Percentiles rank a stretch among this genome's conserved stretches.
These are phyloP conservation scores for Starmerella scarabaei DNA, from an alignment of 805 yeast genomes.

Conservation along the genomic window DNA sequence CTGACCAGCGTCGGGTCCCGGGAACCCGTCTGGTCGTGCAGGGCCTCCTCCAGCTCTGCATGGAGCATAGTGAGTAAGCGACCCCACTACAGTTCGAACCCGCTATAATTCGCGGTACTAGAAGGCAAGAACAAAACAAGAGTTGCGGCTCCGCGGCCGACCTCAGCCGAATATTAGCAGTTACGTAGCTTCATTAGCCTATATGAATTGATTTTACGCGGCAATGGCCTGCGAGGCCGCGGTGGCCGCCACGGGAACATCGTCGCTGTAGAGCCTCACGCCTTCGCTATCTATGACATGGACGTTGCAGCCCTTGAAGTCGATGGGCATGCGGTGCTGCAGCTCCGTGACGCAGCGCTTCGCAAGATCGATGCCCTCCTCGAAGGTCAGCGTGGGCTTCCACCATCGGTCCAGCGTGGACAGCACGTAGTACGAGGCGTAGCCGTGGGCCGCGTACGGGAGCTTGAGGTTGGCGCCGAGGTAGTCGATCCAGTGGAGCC, in stretches of 20 bases:
- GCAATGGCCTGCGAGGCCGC: neutral
- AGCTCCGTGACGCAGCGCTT: constrained; percentile 66
- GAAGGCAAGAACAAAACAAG: no score
- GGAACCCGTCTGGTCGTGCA: constrained; percentile 10
- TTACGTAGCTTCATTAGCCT: no score
- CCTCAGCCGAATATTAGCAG: no score
- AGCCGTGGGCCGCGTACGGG: constrained; percentile 97
- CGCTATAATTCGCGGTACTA: no score
- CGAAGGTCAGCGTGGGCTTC: constrained; percentile 56
- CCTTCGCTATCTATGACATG: constrained; percentile 57
- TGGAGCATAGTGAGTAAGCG: no score
- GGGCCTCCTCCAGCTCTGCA: neutral
- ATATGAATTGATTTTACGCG: neutral
- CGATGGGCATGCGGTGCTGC: constrained; percentile 76
- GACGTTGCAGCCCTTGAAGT: constrained; percentile 73
- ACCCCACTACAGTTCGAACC: no score
- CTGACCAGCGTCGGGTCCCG: constrained; percentile 37
- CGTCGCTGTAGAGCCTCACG: constrained; percentile 26
- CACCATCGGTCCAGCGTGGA: constrained; percentile 86
- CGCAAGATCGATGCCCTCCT: constrained; percentile 67
- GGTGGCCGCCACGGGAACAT: no score
- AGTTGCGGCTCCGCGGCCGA: no score
- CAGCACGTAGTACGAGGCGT: constrained; percentile 90
- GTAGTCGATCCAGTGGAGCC: constrained; percentile 81
- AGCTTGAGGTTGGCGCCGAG: constrained; percentile 80